Evolutionary conservation across 371 early-diverging fungal species (phyloP).

Genomic region (Actinomortierella wolfii): DNA sequence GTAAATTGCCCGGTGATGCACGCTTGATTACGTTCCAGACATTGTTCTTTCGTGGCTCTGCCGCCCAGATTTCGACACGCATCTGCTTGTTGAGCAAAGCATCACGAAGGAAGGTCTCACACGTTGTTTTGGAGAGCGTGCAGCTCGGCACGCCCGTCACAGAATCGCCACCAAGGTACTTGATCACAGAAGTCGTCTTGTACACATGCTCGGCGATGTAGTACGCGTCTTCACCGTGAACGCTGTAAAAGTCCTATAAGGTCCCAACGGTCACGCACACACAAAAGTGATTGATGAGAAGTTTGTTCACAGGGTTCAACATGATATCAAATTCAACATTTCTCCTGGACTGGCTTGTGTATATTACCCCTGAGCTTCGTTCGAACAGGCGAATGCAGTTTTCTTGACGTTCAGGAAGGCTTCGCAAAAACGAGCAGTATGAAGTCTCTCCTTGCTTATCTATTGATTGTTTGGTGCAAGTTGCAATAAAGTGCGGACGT

Average conservation of each 20-base stretch:
- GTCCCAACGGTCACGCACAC: background rate
- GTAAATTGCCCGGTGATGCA: conserved; percentile 94
- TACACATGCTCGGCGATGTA: conserved; percentile 84
- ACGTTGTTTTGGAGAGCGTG: conserved; percentile 73
- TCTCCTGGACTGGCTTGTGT: conserved; percentile 44
- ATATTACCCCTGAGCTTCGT: conserved; percentile 57
- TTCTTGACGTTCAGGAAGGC: conserved; percentile 50
- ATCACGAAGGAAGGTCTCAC: conserved; percentile 81
- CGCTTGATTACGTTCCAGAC: conserved; percentile 49
- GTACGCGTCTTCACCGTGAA: conserved; percentile 89
- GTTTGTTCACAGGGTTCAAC: background rate
- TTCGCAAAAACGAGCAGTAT: conserved; percentile 55
- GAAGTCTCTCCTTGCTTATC: conserved; percentile 53
- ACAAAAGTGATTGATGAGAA: background rate
- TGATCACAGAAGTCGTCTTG: conserved; percentile 89
- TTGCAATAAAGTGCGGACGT: no score
- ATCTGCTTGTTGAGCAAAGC: conserved; percentile 74
- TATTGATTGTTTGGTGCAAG: conserved; percentile 5
- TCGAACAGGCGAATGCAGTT: conserved; percentile 72
- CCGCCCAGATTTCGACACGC: conserved; percentile 88
- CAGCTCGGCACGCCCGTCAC: conserved; percentile 73
- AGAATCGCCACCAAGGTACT: conserved; percentile 78
- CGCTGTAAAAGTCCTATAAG: conserved; percentile 72
- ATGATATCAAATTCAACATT: conserved; percentile 18
- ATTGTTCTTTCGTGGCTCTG: conserved; percentile 49